A percentile compares a stretch with the other conserved stretches of the same genome.
Evolutionary conservation across 2,329 filamentous ascomycete genomes (phyloP).

Genomic region (Bipolaris zeicola): DNA sequence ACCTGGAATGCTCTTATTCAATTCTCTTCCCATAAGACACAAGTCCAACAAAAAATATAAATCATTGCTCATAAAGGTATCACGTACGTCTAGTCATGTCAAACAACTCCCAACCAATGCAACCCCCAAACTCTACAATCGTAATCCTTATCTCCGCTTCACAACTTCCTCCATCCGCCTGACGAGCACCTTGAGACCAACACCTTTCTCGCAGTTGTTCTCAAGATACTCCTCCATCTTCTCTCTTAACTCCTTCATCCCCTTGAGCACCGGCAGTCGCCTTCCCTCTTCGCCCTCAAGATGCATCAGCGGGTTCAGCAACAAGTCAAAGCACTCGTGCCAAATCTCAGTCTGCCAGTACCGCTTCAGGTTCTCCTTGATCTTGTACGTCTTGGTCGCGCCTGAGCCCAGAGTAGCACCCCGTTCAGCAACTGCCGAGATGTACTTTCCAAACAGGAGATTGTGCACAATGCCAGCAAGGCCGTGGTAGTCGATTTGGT

Average conservation of each 20-base stretch:
- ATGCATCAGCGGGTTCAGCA: conserved; percentile 79
- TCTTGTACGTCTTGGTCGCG: conserved; percentile 71
- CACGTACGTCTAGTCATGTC: background rate
- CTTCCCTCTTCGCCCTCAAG: conserved; percentile 67
- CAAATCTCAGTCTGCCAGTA: conserved; percentile 98
- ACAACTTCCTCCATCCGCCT: conserved; percentile 71
- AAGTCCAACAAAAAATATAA: background rate
- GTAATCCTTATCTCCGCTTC: conserved; percentile 50
- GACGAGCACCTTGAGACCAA: conserved; percentile 61
- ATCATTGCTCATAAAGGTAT: conserved; percentile 6
- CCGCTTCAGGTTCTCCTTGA: conserved; percentile 83
- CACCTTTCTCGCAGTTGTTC: conserved; percentile 79
- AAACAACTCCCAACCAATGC: conserved; percentile 25
- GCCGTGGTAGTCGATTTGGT: conserved; percentile 95
- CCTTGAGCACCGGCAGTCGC: conserved; percentile 74
- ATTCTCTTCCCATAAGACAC: too few relatives aligned
- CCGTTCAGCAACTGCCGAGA: conserved; percentile 69
- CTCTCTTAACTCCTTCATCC: conserved; percentile 71
- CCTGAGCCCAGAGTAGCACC: conserved; percentile 61
- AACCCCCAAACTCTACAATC: conserved; percentile 1
- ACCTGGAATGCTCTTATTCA: background rate
- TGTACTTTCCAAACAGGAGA: conserved; percentile 92
- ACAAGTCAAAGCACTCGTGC: conserved; percentile 78
- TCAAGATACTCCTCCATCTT: conserved; percentile 85
- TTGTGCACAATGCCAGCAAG: conserved; percentile 86